phyloP scores from a whole-genome alignment of 78 protist species.

The Carpediemonas membranifera region DNA sequence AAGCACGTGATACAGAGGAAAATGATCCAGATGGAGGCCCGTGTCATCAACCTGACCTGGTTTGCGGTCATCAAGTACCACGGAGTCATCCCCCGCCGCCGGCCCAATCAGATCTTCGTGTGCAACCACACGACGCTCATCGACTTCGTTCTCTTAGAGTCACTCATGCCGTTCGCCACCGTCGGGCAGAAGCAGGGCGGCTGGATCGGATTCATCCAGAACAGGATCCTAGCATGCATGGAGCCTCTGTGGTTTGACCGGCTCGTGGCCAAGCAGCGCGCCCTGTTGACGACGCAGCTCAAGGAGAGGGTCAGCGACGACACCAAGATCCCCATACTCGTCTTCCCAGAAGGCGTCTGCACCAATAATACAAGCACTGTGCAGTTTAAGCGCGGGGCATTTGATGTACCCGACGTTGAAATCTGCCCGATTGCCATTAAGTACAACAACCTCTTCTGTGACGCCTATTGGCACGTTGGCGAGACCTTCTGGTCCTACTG shows the following conservation, averaged over 20 bases:
- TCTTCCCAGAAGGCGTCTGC: conserved; percentile 62
- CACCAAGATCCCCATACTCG: not conserved
- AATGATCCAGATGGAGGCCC: not conserved
- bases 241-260: conserved; percentile 79
- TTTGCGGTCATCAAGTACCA: conserved; percentile 40
- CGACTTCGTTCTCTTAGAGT: conserved; percentile 29
- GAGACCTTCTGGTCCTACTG: conserved; percentile 62
- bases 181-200: conserved; percentile 57
- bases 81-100: conserved; percentile 17
- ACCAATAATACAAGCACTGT: conserved; percentile 70
- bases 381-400: conserved; percentile 64
- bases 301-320: not conserved
- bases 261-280: not conserved
- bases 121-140: conserved; percentile 16
- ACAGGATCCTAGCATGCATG: conserved; percentile 44
- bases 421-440: conserved; percentile 79
- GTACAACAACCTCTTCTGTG: conserved; percentile 64
- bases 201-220: conserved; percentile 52
- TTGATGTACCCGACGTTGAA: conserved; percentile 57
- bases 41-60: conserved; percentile 49
- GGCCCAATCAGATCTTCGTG: conserved; percentile 11
- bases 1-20: not conserved
- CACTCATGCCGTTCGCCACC: conserved; percentile 32
- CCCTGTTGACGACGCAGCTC: not conserved
- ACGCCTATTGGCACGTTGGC: conserved; percentile 59